A percentile compares a stretch with the other conserved stretches of the same genome.
phyloP scores from a whole-genome alignment of 805 yeast species.

The Candida coleopterorum region DNA sequence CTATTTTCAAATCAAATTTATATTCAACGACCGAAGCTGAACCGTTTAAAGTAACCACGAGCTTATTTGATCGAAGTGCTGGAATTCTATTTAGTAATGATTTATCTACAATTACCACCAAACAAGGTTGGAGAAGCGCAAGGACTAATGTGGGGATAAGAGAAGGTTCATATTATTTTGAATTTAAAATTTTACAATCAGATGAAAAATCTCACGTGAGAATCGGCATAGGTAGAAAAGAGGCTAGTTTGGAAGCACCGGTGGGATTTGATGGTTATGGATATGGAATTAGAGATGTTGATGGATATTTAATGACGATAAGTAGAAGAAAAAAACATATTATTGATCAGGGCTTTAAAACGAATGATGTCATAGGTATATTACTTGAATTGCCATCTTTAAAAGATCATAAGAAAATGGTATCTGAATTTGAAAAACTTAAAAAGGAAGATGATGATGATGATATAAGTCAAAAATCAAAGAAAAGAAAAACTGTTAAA shows the following conservation, averaged over 20 bases:
- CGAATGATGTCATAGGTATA: constrained; percentile 84
- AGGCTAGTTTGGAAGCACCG: constrained; percentile 89
- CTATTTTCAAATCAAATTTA: constrained; percentile 48
- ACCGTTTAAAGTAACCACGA: constrained; percentile 55
- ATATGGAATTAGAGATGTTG: constrained; percentile 79
- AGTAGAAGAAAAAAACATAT: constrained; percentile 56
- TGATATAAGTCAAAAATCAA: too few relatives aligned
- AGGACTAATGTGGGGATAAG: constrained; percentile 70
- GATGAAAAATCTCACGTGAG: constrained; percentile 58
- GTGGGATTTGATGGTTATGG: constrained; percentile 95
- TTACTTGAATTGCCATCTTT: constrained; percentile 62
- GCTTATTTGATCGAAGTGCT: constrained; percentile 65
- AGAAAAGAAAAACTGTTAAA: constrained; percentile 13
- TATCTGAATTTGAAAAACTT: constrained; percentile 22
- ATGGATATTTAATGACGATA: constrained; percentile 71
- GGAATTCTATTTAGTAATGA: constrained; percentile 39
- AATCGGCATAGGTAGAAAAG: constrained; percentile 78
- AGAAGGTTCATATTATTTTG: constrained; percentile 80
- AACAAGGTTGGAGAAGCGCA: constrained; percentile 75
- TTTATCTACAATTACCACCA: constrained; percentile 45
- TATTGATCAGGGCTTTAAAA: constrained; percentile 49
- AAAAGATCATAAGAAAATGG: constrained; percentile 39
- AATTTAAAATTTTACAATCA: constrained; percentile 54
- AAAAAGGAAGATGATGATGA: constrained; percentile 4
- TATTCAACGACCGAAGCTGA: constrained; percentile 73